Conservation (phyloP, 768 basidiomycete species). For the Fomitopsis pulvina region DNA sequence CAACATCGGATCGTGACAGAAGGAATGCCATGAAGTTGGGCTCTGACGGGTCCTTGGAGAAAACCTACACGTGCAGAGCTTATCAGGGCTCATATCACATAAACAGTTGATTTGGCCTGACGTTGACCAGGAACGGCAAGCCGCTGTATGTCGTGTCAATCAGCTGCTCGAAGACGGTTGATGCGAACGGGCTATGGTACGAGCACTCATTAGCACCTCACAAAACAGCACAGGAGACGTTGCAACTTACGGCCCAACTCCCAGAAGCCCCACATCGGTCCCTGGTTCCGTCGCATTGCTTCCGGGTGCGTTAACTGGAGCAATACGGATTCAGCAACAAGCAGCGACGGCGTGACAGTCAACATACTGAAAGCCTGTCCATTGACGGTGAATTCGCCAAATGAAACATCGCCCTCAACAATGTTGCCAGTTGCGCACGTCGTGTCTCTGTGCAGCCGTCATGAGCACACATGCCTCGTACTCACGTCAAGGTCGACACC, state of each 20-base stretch:
- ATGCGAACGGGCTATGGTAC: background rate
- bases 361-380: slow-evolving; percentile 2
- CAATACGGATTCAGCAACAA: background rate
- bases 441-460: background rate
- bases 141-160: background rate
- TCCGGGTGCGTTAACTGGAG: slow-evolving; percentile 4
- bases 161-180: background rate
- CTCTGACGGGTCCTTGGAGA: background rate
- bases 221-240: background rate
- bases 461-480: background rate
- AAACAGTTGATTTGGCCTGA: background rate
- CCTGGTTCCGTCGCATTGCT: background rate
- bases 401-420: background rate
- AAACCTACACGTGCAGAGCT: background rate
- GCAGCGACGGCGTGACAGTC: background rate
- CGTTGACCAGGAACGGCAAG: background rate
- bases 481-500: background rate
- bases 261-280: background rate
- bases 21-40: slow-evolving; percentile 3
- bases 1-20: background rate
- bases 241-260: slow-evolving; percentile 4
- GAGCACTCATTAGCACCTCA: background rate
- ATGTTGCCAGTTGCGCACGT: slow-evolving; percentile 2
- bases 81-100: background rate
- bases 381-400: slow-evolving; percentile 2